A percentile compares a stretch with the other conserved stretches of the same genome.
Evolutionary conservation across 352 stramenopile genomes (phyloP).

Genomic region (Aphanomyces stellatus): DNA sequence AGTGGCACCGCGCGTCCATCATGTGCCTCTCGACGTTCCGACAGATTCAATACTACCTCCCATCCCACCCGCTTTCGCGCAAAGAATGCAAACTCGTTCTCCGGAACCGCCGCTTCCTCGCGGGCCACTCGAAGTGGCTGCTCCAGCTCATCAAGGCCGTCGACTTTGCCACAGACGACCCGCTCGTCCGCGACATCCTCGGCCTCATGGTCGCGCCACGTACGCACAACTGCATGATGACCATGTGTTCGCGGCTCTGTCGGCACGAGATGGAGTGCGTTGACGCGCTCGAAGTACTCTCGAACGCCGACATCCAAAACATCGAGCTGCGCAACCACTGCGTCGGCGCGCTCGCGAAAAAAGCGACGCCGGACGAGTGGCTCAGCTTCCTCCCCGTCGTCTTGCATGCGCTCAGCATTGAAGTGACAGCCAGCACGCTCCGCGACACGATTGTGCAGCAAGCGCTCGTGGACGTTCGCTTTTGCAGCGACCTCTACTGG

Average conservation of each 20-base stretch:
- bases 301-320: constrained; percentile 59
- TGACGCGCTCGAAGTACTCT: constrained; percentile 68
- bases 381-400: constrained; percentile 65
- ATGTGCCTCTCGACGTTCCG: constrained; percentile 85
- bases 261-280: constrained; percentile 64
- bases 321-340: constrained; percentile 42
- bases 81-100: constrained; percentile 65
- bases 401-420: constrained; percentile 61
- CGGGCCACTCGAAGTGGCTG: constrained; percentile 76
- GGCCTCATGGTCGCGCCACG: constrained; percentile 51
- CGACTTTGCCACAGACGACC: constrained; percentile 47
- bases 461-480: constrained; percentile 64
- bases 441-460: constrained; percentile 60
- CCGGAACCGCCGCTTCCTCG: constrained; percentile 70
- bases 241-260: constrained; percentile 77
- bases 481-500: constrained; percentile 84
- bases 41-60: constrained; percentile 83
- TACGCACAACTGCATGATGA: constrained; percentile 77
- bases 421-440: constrained; percentile 61
- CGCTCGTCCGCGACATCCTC: constrained; percentile 43
- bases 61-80: constrained; percentile 59
- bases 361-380: constrained; percentile 70
- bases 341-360: constrained; percentile 53
- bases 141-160: constrained; percentile 78
- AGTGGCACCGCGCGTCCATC: constrained; percentile 79